Evolutionary conservation across 2,329 filamentous ascomycete genomes (phyloP).

Genomic region (Fusarium setosum): DNA sequence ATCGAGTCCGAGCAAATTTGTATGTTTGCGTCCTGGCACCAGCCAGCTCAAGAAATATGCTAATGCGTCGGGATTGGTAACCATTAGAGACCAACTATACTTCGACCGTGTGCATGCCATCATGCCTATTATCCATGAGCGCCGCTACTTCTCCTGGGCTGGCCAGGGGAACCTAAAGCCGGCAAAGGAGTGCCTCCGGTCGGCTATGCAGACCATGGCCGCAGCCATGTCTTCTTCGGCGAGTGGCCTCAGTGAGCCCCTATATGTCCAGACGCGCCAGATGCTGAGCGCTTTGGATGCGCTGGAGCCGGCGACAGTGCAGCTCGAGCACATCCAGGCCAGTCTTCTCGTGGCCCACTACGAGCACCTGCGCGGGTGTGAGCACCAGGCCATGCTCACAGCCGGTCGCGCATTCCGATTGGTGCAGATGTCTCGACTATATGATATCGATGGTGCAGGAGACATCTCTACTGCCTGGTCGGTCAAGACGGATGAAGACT

Average conservation of each 20-base stretch:
- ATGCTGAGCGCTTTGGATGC: neutral
- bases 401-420: neutral
- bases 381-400: neutral
- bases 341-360: neutral
- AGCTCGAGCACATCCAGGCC: neutral
- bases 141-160: neutral
- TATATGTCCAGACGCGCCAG: neutral
- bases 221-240: neutral
- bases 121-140: neutral
- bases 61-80: too few species aligned
- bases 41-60: too few species aligned
- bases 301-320: neutral
- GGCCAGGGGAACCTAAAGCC: neutral
- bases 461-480: neutral
- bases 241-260: neutral
- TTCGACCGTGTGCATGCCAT: neutral
- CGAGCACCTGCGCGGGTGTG: slow-evolving; percentile 53
- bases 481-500: neutral
- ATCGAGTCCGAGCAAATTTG: too few species aligned
- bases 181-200: neutral
- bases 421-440: neutral
- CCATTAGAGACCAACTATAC: neutral
- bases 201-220: neutral
- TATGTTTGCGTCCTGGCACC: too few species aligned
- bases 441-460: neutral